Base-by-base conservation (phyloP, 805 yeast genomes). In the Teunomyces gatunensis region DNA sequence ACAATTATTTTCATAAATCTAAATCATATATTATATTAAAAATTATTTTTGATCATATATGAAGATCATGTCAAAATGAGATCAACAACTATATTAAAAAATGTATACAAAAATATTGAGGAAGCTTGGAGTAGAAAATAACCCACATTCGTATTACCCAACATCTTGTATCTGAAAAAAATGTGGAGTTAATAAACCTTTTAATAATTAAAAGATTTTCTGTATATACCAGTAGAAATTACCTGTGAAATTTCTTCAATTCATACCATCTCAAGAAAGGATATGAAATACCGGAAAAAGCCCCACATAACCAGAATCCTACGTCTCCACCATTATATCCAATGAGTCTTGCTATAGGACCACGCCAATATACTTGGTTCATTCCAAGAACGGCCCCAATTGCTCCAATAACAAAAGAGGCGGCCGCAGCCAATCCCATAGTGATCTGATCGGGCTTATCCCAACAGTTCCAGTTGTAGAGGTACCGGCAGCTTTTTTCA, bases 381-480 rank as follows among this genome's bases (percentile, higher is more conserved):
- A 58, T 58, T 4, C 62, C 62, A 29, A 58, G 40, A 1, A 55
- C 61, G 0, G 62, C 60, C 0, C 60, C 61, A 3, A 44, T 57
- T 6, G 49, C 62, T 0, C 62, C 62, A 39, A 39, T 42, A 18
- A 33, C 30, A 32, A 58, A 54, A 2, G 59, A 49, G 1, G 34
- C 41, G 3, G 47, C 44, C 12, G 55, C 49, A 1, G 61, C 59
- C 15, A 49, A 46, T 2, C 62, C 61, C 5, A 44, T 42, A 4
- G 61, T 63, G 44, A 64, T 59, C 5, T 53, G 45, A n/a, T 46
- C 27, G 1, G 65, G 65, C 12, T 55, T 42, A 46, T 68, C 52
- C 72, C 72, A 68, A 23, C 49, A 42, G 7, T 52, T 42, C 69
- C 71, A 68, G 41, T 67, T 64, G 54, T 67, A 68, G 30, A 50